phyloP scores from a whole-genome alignment of 1,284 basidiomycete species.

The Leccinum pallidistipes region DNA sequence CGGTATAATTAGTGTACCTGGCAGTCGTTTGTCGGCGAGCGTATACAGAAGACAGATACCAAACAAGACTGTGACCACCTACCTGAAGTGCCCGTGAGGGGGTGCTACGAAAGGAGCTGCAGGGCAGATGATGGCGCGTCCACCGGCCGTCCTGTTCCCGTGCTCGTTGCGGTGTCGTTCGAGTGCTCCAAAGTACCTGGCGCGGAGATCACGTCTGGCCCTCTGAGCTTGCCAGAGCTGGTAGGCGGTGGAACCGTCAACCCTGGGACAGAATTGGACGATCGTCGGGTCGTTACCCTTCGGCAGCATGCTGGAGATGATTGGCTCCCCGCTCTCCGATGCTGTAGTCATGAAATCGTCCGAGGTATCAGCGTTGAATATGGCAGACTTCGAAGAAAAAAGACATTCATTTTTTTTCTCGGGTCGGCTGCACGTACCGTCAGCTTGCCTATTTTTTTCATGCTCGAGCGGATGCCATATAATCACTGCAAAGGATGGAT shows the following conservation, averaged over 20 bases:
- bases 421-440: constrained; percentile 34
- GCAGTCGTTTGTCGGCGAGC: neutral
- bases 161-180: constrained; percentile 47
- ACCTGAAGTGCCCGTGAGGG: constrained; percentile 55
- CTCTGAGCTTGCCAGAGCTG: constrained; percentile 59
- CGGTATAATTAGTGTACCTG: constrained; percentile 56
- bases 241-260: constrained; percentile 39
- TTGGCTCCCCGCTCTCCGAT: constrained; percentile 48
- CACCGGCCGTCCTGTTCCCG: constrained; percentile 61
- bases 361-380: constrained; percentile 43
- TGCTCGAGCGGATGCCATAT: constrained; percentile 46
- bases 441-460: constrained; percentile 33
- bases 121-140: constrained; percentile 61
- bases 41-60: neutral
- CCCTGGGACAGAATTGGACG: constrained; percentile 14
- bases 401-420: neutral
- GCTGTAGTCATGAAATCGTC: constrained; percentile 46
- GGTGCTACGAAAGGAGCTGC: constrained; percentile 52
- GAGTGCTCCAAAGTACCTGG: constrained; percentile 55
- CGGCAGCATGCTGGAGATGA: constrained; percentile 48
- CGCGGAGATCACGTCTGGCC: constrained; percentile 43
- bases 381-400: constrained; percentile 34
- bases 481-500: constrained; percentile 29
- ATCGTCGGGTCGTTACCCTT: constrained; percentile 22
- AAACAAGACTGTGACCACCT: constrained; percentile 15